These are phyloP conservation scores for Alternaria novae-zelandiae DNA, from an alignment of 2,329 filamentous ascomycete species.

Conservation along the genomic window DNA sequence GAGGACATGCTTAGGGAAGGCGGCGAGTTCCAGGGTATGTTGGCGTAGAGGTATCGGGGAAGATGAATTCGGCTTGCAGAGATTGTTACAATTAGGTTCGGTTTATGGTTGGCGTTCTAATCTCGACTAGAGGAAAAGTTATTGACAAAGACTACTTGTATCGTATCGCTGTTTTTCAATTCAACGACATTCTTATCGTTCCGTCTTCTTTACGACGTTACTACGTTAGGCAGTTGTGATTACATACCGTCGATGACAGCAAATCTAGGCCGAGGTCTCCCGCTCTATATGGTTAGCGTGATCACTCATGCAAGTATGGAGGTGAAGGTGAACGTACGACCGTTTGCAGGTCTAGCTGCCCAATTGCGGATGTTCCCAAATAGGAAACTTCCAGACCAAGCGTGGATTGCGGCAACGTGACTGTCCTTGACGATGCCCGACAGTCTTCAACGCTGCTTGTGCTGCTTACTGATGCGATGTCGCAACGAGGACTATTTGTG, in stretches of 20 bases:
- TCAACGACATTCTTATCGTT: neutral
- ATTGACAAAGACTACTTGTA: neutral
- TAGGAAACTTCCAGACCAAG: neutral
- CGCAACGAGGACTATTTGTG: neutral
- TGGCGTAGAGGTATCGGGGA: slow-evolving; percentile 25
- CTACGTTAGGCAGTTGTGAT: neutral
- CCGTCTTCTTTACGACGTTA: neutral
- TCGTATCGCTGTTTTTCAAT: neutral
- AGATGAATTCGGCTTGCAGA: neutral
- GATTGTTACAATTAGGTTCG: neutral
- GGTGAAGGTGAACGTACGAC: neutral
- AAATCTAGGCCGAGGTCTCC: neutral
- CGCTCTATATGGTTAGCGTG: neutral
- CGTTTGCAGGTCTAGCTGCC: neutral
- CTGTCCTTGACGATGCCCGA: neutral
- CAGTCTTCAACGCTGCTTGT: neutral
- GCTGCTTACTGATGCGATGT: neutral
- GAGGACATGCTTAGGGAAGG: slow-evolving; percentile 46
- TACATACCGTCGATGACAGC: neutral
- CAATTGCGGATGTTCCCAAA: neutral
- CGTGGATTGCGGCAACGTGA: neutral
- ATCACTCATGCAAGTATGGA: neutral
- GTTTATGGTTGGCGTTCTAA: neutral
- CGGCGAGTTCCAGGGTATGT: slow-evolving; percentile 42
- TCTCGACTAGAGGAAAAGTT: neutral